Percentiles rank a stretch among this genome's conserved stretches.
phyloP scores from a whole-genome alignment of 345 rosid genomes.

The Eucalyptus polybractea region DNA sequence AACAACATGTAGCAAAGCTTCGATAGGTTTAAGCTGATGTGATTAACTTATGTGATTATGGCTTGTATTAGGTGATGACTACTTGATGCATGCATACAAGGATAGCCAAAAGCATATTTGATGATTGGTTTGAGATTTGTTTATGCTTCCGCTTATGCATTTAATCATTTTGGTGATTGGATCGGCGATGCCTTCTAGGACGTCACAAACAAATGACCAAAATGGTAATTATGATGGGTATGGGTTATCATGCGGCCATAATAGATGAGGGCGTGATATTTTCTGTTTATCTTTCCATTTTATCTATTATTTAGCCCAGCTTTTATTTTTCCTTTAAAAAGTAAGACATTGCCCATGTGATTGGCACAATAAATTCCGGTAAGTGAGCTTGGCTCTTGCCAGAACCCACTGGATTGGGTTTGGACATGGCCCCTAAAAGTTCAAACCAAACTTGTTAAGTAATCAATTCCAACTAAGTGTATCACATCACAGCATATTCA shows the following conservation, averaged over 20 bases:
- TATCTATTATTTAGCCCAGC: neutral
- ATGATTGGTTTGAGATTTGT: too few species aligned
- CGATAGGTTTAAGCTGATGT: too few species aligned
- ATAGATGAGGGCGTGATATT: neutral
- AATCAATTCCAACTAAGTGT: neutral
- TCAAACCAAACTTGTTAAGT: neutral
- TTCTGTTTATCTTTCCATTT: neutral
- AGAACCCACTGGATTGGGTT: neutral
- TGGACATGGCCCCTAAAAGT: neutral
- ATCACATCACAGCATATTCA: neutral
- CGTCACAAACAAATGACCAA: too few species aligned
- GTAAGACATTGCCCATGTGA: neutral
- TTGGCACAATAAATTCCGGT: neutral
- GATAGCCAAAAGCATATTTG: too few species aligned
- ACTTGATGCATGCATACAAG: too few species aligned
- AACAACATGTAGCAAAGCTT: too few species aligned
- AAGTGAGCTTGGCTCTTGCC: neutral
- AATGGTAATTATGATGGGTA: too few species aligned
- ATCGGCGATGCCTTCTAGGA: fast-evolving
- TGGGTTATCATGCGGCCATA: too few species aligned
- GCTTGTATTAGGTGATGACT: too few species aligned
- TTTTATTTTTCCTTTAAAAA: neutral
- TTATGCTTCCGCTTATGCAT: too few species aligned
- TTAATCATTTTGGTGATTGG: too few species aligned
- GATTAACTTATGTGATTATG: too few species aligned